Evolutionary conservation across 108 stramenopile genomes (phyloP).

Genomic region (Conticribra guillardii): DNA sequence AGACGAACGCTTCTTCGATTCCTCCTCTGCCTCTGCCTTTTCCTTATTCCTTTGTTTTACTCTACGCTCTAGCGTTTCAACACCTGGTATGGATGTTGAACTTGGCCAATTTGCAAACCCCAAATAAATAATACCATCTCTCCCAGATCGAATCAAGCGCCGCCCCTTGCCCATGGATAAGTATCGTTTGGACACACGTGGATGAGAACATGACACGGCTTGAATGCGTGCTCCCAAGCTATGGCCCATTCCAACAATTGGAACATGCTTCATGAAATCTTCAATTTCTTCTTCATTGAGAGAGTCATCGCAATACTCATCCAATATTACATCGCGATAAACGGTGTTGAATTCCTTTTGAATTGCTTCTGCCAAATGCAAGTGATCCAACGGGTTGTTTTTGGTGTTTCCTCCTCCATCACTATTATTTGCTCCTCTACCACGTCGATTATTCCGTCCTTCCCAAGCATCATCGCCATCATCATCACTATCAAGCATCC

Average conservation of each 20-base stretch:
- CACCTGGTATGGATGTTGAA: conserved; percentile 42
- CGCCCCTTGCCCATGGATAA: conserved; percentile 46
- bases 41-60: conserved; percentile 19
- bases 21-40: neutral
- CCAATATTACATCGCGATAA: conserved; percentile 67
- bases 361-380: conserved; percentile 51
- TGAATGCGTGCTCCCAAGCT: conserved; percentile 77
- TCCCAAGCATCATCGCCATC: neutral
- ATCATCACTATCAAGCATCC: conserved; percentile 22
- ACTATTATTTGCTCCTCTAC: neutral
- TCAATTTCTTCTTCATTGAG: conserved; percentile 42
- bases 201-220: conserved; percentile 57
- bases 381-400: conserved; percentile 73
- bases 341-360: conserved; percentile 64
- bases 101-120: conserved; percentile 55
- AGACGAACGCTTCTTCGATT: neutral
- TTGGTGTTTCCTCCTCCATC: conserved; percentile 1
- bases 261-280: conserved; percentile 48
- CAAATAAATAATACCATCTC: conserved; percentile 47
- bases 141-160: conserved; percentile 44
- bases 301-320: conserved; percentile 69
- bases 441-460: neutral
- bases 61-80: conserved; percentile 33
- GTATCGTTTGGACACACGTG: conserved; percentile 21
- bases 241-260: conserved; percentile 79